Percentiles rank a stretch among this genome's conserved stretches.
phyloP scores from a whole-genome alignment of 116 monocot genomes.

The Zostera marina region DNA sequence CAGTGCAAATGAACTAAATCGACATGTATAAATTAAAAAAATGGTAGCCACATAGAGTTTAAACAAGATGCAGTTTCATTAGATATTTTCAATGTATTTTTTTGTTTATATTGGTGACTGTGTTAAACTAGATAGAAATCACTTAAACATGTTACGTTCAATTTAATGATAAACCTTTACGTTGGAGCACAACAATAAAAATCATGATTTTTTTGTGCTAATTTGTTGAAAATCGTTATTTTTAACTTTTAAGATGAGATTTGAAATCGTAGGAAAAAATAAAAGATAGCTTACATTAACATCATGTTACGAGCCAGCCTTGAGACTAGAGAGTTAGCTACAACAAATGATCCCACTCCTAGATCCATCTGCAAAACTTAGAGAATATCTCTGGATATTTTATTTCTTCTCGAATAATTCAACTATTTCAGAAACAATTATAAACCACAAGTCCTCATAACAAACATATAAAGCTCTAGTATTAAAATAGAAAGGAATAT shows the following conservation, averaged over 20 bases:
- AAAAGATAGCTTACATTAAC: constrained; percentile 28
- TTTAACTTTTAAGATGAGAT: neutral
- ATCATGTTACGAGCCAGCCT: constrained; percentile 50
- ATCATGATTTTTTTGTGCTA: too few relatives aligned
- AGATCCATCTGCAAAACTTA: constrained; percentile 79
- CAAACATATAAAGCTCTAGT: neutral
- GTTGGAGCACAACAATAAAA: too few relatives aligned
- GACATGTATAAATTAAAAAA: too few relatives aligned
- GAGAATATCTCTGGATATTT: neutral
- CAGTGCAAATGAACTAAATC: too few relatives aligned
- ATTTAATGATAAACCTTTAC: too few relatives aligned
- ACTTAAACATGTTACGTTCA: too few relatives aligned
- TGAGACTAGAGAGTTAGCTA: constrained; percentile 89
- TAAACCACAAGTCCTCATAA: neutral
- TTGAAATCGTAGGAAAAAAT: neutral
- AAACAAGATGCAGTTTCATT: too few relatives aligned
- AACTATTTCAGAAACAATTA: neutral
- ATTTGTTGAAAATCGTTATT: neutral
- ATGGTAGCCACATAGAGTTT: too few relatives aligned
- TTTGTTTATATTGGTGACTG: too few relatives aligned
- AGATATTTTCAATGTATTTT: too few relatives aligned
- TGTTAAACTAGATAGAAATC: too few relatives aligned
- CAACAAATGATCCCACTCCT: constrained; percentile 91
- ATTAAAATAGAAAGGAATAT: neutral
- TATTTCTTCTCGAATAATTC: neutral